Conservation (phyloP, 2,329 filamentous ascomycete genomes). For the Sclerotinia subarctica region DNA sequence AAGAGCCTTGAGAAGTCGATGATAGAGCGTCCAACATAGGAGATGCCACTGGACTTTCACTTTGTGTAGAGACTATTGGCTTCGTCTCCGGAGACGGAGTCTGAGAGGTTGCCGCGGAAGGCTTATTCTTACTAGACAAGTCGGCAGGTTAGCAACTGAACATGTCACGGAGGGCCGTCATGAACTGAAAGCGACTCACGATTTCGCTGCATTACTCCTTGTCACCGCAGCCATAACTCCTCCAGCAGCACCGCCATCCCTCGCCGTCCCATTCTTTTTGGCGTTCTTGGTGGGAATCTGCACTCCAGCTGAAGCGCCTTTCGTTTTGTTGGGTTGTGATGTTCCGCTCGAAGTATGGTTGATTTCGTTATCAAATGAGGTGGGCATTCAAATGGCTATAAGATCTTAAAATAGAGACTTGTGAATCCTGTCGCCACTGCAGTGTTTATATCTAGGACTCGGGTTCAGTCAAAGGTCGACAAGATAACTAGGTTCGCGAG, state of each 20-base stretch:
- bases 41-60: constrained; percentile 32
- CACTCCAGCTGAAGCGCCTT: constrained; percentile 30
- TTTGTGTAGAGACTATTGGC: constrained; percentile 27
- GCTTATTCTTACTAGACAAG: constrained; percentile 20
- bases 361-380: constrained; percentile 38
- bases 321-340: constrained; percentile 30
- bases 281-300: constrained; percentile 36
- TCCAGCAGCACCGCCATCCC: constrained; percentile 31
- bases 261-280: constrained; percentile 39
- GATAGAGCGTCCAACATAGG: constrained; percentile 37
- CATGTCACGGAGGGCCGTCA: background rate
- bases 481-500: constrained; percentile 20
- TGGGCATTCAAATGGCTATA: constrained; percentile 39
- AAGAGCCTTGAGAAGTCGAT: constrained; percentile 31
- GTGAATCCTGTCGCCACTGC: background rate
- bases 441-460: constrained; percentile 17
- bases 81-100: constrained; percentile 34
- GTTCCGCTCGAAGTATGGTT: constrained; percentile 28
- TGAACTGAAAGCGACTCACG: constrained; percentile 30
- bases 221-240: constrained; percentile 37
- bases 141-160: constrained; percentile 15
- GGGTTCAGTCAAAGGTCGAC: constrained; percentile 15
- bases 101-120: constrained; percentile 17
- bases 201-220: constrained; percentile 36
- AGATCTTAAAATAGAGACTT: background rate